Percentiles rank a stretch among this genome's conserved stretches.
Conservation (phyloP, 192 early-diverging fungal genomes). For the Kickxella alabastrina region DNA sequence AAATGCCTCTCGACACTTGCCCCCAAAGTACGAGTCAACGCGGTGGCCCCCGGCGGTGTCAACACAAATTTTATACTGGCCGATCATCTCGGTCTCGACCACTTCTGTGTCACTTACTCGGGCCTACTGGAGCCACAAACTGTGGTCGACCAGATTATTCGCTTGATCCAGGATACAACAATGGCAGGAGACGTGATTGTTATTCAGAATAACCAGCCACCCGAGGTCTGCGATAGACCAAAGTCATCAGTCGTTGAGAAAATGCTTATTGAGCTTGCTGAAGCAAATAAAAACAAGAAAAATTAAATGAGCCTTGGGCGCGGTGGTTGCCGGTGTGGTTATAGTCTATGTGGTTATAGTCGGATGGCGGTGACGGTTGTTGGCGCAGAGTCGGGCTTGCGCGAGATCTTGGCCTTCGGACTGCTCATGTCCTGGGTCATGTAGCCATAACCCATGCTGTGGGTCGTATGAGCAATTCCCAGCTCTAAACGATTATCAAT, state of each 20-base stretch:
- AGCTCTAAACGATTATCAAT: conserved; percentile 60
- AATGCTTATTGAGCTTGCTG: no score
- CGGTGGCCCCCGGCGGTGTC: conserved; percentile 53
- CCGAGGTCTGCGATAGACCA: conserved; percentile 11
- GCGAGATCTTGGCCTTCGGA: conserved; percentile 24
- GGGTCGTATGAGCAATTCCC: conserved; percentile 68
- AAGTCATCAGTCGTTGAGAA: no score
- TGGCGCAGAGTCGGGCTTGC: no score
- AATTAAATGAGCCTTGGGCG: no score
- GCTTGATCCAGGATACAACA: conserved; percentile 50
- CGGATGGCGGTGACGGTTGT: no score
- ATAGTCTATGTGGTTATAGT: no score
- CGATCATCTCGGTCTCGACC: conserved; percentile 28
- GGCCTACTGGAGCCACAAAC: conserved; percentile 27
- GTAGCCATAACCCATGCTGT: conserved; percentile 60
- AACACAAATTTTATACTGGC: conserved; percentile 51
- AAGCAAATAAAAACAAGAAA: no score
- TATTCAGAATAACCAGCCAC: conserved; percentile 8
- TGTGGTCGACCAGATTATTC: conserved; percentile 54
- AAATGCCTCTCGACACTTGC: conserved; percentile 37
- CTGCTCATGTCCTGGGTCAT: conserved; percentile 25
- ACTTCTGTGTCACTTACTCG: conserved; percentile 8
- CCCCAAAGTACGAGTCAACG: conserved; percentile 59
- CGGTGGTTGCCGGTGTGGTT: no score
- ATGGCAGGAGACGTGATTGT: conserved; percentile 46